These are phyloP conservation scores for Plasmodium gonderi DNA, from an alignment of 169 alveolate species.

Conservation along the genomic window DNA sequence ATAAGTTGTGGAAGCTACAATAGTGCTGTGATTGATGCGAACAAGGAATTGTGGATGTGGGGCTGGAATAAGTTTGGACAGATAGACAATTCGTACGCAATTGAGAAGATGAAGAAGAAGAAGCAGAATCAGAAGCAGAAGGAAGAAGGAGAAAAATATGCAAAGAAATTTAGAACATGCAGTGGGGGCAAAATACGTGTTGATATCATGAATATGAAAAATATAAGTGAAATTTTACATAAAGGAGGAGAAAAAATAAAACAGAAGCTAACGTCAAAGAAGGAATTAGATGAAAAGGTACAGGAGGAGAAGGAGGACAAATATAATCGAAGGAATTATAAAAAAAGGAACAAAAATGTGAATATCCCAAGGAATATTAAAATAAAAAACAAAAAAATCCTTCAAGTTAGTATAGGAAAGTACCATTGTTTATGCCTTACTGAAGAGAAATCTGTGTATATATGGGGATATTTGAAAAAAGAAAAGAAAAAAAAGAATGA, in stretches of 20 bases:
- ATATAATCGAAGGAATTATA: neutral
- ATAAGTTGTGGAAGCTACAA: slow-evolving; percentile 40
- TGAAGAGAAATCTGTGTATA: slow-evolving; percentile 48
- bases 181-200: neutral
- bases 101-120: slow-evolving; percentile 11
- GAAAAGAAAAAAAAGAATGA: neutral
- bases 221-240: neutral
- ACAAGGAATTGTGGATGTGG: slow-evolving; percentile 56
- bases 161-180: neutral
- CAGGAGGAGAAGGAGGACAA: neutral
- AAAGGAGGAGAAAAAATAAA: neutral
- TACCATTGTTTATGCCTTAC: slow-evolving; percentile 64
- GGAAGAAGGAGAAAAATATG: neutral
- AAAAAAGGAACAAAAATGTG: slow-evolving; percentile 20
- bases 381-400: slow-evolving; percentile 24
- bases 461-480: slow-evolving; percentile 62
- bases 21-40: slow-evolving; percentile 36
- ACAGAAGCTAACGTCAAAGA: neutral
- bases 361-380: slow-evolving; percentile 54
- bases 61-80: slow-evolving; percentile 70
- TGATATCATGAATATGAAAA: neutral
- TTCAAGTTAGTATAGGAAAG: slow-evolving; percentile 58
- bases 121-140: neutral
- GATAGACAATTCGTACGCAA: neutral
- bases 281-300: neutral